These are phyloP conservation scores for Sclerotinia subarctica DNA, from an alignment of 2,329 filamentous ascomycete species.

Conservation along the genomic window DNA sequence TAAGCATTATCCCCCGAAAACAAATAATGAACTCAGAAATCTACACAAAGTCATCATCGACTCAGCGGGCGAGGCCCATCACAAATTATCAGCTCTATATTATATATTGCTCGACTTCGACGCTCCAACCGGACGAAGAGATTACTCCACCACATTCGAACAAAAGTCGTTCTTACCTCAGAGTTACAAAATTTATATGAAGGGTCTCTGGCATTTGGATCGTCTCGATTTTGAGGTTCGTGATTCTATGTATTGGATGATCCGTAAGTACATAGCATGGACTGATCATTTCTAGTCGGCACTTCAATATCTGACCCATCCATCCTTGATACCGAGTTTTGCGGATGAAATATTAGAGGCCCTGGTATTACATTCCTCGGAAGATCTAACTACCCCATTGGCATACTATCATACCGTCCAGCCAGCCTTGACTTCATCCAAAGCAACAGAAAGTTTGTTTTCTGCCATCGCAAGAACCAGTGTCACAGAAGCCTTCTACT, in stretches of 20 bases:
- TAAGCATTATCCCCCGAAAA: conserved; percentile 72
- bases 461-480: conserved; percentile 64
- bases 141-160: conserved; percentile 57
- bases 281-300: conserved; percentile 50
- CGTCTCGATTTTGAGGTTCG: conserved; percentile 62
- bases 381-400: conserved; percentile 63
- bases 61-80: conserved; percentile 62
- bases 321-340: conserved; percentile 76
- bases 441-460: conserved; percentile 65
- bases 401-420: conserved; percentile 76
- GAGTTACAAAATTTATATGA: conserved; percentile 77
- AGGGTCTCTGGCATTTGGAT: conserved; percentile 79
- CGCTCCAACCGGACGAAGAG: conserved; percentile 41
- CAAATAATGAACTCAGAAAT: conserved; percentile 62
- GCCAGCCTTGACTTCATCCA: conserved; percentile 64
- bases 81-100: conserved; percentile 80
- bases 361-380: conserved; percentile 59
- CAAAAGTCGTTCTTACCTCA: conserved; percentile 62
- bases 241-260: background rate
- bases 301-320: conserved; percentile 73
- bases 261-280: conserved; percentile 24
- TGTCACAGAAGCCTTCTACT: conserved; percentile 70
- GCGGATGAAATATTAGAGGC: conserved; percentile 75
- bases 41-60: conserved; percentile 69
- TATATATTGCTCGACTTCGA: conserved; percentile 76